These are phyloP conservation scores for Aspergillus sp. DNA, from an alignment of 2,329 filamentous ascomycete species.

Conservation along the genomic window DNA sequence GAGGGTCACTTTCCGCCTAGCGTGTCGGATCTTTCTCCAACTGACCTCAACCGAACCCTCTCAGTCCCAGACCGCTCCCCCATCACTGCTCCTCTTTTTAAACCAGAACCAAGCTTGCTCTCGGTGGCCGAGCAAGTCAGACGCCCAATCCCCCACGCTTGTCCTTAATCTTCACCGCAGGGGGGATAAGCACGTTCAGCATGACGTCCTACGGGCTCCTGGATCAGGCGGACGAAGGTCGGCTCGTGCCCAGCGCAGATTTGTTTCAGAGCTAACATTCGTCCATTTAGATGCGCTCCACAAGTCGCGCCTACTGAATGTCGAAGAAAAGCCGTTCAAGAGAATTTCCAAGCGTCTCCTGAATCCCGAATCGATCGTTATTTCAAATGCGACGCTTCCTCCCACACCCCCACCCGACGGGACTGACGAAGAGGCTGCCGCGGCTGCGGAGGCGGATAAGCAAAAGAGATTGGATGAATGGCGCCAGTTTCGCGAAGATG, in stretches of 20 bases:
- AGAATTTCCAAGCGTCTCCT: constrained; percentile 81
- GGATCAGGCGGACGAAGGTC: constrained; percentile 64
- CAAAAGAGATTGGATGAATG: constrained; percentile 57
- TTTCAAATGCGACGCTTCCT: constrained; percentile 55
- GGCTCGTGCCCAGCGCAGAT: constrained; percentile 9
- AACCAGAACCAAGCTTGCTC: constrained; percentile 8
- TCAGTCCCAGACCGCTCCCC: constrained; percentile 19
- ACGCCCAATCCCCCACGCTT: not conserved
- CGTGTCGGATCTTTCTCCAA: not conserved
- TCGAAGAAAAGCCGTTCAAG: constrained; percentile 91
- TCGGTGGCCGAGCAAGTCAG: constrained; percentile 18
- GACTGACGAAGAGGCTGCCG: constrained; percentile 41
- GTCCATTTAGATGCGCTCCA: constrained; percentile 69
- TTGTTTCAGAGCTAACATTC: constrained; percentile 18
- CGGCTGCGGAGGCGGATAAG: constrained; percentile 49
- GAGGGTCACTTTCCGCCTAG: constrained; percentile 11
- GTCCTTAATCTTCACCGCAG: not conserved
- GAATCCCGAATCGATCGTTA: constrained; percentile 64
- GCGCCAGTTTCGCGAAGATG: constrained; percentile 74
- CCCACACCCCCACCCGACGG: constrained; percentile 68
- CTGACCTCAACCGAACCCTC: not conserved
- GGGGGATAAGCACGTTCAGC: not conserved
- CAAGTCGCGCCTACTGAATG: constrained; percentile 79
- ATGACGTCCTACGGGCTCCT: constrained; percentile 66
- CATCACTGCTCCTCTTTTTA: not conserved